phyloP scores from a whole-genome alignment of 306 rosid genomes.

The Casuarina cunninghamiana region DNA sequence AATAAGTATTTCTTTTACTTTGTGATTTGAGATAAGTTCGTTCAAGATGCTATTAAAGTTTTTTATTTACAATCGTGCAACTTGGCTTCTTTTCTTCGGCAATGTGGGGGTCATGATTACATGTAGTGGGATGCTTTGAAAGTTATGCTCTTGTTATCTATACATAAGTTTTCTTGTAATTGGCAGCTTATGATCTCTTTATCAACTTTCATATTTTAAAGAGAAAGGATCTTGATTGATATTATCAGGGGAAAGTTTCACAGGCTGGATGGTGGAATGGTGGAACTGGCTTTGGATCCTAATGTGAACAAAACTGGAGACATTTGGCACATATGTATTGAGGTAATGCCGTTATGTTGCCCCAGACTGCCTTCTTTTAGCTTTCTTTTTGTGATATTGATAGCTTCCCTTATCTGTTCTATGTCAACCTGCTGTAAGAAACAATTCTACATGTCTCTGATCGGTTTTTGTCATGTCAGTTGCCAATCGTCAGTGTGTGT shows the following conservation, averaged over 20 bases:
- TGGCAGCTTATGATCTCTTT: neutral
- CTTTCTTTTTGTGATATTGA: constrained; percentile 16
- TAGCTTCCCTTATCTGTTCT: constrained; percentile 16
- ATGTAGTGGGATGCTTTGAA: neutral
- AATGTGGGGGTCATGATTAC: neutral
- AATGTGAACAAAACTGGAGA: constrained; percentile 82
- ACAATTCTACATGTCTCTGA: neutral
- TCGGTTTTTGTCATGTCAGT: constrained; percentile 15
- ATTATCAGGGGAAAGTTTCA: constrained; percentile 39
- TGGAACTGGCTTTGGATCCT: constrained; percentile 76
- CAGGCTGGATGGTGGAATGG: constrained; percentile 54
- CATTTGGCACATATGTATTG: constrained; percentile 84
- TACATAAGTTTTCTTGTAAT: neutral
- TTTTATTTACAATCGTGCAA: neutral
- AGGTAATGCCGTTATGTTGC: constrained; percentile 55
- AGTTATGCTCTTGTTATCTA: neutral
- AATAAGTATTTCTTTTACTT: neutral
- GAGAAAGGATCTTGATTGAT: constrained; percentile 13
- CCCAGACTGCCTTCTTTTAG: constrained; percentile 8
- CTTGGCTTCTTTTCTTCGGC: neutral
- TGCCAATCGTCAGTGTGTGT: neutral
- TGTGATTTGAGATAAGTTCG: neutral
- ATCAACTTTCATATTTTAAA: neutral
- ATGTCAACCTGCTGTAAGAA: constrained; percentile 9
- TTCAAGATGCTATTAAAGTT: constrained; percentile 2